Base-by-base conservation (phyloP, 805 yeast species). In the Candida maesae region DNA sequence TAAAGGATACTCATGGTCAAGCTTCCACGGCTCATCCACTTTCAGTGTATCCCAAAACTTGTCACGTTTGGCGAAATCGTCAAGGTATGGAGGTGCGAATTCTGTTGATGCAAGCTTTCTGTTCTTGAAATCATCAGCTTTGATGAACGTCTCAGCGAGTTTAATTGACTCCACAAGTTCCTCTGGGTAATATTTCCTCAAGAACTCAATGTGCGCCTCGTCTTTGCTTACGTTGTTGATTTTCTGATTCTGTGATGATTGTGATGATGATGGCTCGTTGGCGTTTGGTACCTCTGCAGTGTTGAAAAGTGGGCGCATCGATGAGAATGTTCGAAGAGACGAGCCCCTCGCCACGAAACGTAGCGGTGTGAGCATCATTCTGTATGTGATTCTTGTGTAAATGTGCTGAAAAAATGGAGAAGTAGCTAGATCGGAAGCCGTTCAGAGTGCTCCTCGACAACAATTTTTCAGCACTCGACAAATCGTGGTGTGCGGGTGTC, bases 121-220 rank as follows among this genome's bases (percentile, higher is more conserved):
- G 35, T 64, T 55, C 5, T 61, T 58, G 66, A 79, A 77, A 47
- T 81, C 75, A 36, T 75, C 68, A 15, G 95, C 91, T 9, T 78
- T 69, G 38, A 89, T 79, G 15, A 76, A 71, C 5, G 83, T 69
- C 65, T 91, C 96, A 0, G 97, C 86, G 33, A 83, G 72, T 52
- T 84, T 70, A 50, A 93, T 87, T 39, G 95, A 78, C 58, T 87
- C 85, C 47, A 91, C 74, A 37, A 90, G 71, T 44, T 81, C 84
- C 24, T 89, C 86, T 8, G 91, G 78, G 62, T 91, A 91, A 68
- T 81, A 91, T 58, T 88, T 79, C 35, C 77, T 63, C 51, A 90
- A 54, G 31, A 63, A 51, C 20, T 61, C 59, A 30, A 65, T 52
- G 46, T 65, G 65, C 30, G 59, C 37, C 19, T 45, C 42, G 30